Conservation (phyloP, 23 red algal genomes). For the Chondrus crispus region DNA sequence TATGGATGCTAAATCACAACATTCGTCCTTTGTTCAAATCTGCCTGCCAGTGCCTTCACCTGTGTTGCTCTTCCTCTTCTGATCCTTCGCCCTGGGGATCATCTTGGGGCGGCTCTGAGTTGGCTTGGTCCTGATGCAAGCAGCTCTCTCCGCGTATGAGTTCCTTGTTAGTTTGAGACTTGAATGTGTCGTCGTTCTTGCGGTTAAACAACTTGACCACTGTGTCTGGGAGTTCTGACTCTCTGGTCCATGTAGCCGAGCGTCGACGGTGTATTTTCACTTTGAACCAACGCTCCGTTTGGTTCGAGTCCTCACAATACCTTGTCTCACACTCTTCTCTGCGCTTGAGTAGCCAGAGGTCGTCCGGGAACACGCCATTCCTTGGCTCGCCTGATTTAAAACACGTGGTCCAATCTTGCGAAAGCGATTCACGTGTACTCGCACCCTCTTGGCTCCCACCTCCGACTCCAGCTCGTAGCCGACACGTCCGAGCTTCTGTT, state of each 20-base stretch:
- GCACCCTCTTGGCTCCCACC: neutral
- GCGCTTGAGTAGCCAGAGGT: neutral
- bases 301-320: neutral
- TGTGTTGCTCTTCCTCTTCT: too few species aligned
- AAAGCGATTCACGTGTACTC: neutral
- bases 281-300: neutral
- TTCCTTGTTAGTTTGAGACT: too few species aligned
- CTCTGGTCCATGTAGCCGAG: neutral
- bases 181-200: too few species aligned
- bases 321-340: neutral
- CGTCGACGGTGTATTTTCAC: neutral
- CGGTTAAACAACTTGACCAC: neutral
- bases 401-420: neutral
- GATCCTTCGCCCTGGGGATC: too few species aligned
- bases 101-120: too few species aligned
- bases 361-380: neutral
- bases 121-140: too few species aligned
- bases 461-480: neutral
- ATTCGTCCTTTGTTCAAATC: too few species aligned
- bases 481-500: neutral
- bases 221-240: neutral
- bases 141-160: too few species aligned
- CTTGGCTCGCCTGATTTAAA: neutral
- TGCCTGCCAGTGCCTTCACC: too few species aligned
- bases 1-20: too few species aligned